Conservation (phyloP, 176 grass and related monocot species). For the Chloris gayana region DNA sequence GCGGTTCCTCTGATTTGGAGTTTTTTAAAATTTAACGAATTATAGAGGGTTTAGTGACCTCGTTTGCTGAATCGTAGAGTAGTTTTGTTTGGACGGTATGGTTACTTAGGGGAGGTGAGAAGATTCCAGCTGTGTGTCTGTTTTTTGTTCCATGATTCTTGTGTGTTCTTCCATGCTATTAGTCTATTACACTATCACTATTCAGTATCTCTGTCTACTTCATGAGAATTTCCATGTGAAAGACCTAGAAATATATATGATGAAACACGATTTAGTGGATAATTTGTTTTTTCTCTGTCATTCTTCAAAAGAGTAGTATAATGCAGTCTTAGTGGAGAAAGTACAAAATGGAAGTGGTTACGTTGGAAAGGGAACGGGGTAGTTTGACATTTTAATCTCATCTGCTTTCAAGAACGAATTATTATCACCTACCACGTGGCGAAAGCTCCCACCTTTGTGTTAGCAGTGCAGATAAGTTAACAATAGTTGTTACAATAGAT, state of each 20-base stretch:
- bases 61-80: not conserved
- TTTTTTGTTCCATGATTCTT: not conserved
- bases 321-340: not conserved
- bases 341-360: not conserved
- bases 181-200: too few species aligned
- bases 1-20: not conserved
- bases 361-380: not conserved
- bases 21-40: constrained; percentile 19
- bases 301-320: not conserved
- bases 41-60: not conserved
- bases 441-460: not conserved
- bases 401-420: not conserved
- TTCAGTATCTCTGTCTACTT: not conserved
- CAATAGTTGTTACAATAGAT: not conserved
- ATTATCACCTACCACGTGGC: not conserved
- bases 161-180: not conserved
- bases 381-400: not conserved
- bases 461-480: not conserved
- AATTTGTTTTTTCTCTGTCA: not conserved
- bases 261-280: not conserved
- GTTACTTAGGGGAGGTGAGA: not conserved
- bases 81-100: not conserved
- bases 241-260: not conserved
- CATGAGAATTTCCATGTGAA: not conserved
- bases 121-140: not conserved